These are phyloP conservation scores for Lactifluus subvellereus DNA, from an alignment of 768 basidiomycete species.

Conservation along the genomic window DNA sequence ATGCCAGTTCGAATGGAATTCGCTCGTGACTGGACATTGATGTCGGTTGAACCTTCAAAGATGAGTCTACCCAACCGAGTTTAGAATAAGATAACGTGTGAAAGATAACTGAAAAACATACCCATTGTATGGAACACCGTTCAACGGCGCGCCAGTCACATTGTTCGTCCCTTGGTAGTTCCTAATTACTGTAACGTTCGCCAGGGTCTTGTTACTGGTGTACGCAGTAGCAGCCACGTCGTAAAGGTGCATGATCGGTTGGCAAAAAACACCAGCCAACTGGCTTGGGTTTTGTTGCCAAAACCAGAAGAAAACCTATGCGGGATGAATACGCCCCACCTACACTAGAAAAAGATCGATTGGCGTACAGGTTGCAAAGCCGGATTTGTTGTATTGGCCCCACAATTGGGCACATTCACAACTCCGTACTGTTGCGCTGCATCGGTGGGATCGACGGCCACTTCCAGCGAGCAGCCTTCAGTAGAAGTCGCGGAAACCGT, in stretches of 20 bases:
- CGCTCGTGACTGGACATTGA: slow-evolving; percentile 49
- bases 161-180: slow-evolving; percentile 41
- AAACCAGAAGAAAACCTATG: slow-evolving; percentile 59
- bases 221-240: slow-evolving; percentile 40
- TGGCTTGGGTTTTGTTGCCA: slow-evolving; percentile 35
- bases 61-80: slow-evolving; percentile 15
- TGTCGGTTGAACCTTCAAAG: slow-evolving; percentile 28
- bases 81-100: background rate
- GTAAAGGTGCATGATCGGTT: slow-evolving; percentile 42
- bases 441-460: slow-evolving; percentile 35
- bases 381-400: slow-evolving; percentile 31
- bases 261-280: slow-evolving; percentile 47
- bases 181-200: slow-evolving; percentile 32
- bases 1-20: slow-evolving; percentile 43
- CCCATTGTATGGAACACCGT: slow-evolving; percentile 57
- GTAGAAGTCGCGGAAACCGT: slow-evolving; percentile 41
- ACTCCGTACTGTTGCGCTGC: slow-evolving; percentile 49
- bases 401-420: slow-evolving; percentile 33
- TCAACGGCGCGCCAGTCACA: slow-evolving; percentile 42
- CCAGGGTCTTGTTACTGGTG: slow-evolving; percentile 40
- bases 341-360: background rate
- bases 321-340: background rate
- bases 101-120: slow-evolving; percentile 27
- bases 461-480: slow-evolving; percentile 38
- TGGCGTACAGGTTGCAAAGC: slow-evolving; percentile 37